phyloP scores from a whole-genome alignment of 352 stramenopile species.

The Globisporangium yorkense region DNA sequence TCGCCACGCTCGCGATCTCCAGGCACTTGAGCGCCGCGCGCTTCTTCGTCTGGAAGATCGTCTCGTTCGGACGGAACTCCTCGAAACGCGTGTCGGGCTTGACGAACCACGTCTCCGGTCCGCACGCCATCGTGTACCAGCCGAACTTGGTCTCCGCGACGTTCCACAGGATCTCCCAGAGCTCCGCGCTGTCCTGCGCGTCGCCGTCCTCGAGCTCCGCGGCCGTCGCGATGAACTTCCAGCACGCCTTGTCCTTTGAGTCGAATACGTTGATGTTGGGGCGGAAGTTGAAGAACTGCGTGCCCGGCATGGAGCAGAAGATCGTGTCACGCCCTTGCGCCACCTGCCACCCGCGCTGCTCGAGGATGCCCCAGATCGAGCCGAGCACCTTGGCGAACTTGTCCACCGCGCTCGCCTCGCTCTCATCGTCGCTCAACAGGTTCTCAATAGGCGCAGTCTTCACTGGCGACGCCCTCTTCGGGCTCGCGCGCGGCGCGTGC shows the following conservation, averaged over 20 bases:
- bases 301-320: conserved; percentile 71
- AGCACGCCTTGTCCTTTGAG: conserved; percentile 68
- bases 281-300: conserved; percentile 79
- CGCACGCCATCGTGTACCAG: conserved; percentile 73
- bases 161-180: conserved; percentile 66
- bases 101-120: conserved; percentile 68
- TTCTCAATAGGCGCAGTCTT: neutral
- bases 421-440: conserved; percentile 2
- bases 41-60: conserved; percentile 79
- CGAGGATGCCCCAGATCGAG: conserved; percentile 38
- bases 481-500: neutral
- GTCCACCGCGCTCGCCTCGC: conserved; percentile 17
- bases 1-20: conserved; percentile 34
- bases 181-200: conserved; percentile 13
- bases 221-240: conserved; percentile 58
- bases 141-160: conserved; percentile 51
- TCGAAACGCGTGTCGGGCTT: conserved; percentile 65
- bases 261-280: conserved; percentile 84
- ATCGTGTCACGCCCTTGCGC: conserved; percentile 46
- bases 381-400: conserved; percentile 47
- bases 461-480: conserved; percentile 1
- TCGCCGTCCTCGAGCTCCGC: conserved; percentile 23
- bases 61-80: conserved; percentile 69
- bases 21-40: conserved; percentile 62
- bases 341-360: conserved; percentile 56